Base-by-base conservation (phyloP, 2,329 filamentous ascomycete species). In the Phymatotrichopsis omnivora region DNA sequence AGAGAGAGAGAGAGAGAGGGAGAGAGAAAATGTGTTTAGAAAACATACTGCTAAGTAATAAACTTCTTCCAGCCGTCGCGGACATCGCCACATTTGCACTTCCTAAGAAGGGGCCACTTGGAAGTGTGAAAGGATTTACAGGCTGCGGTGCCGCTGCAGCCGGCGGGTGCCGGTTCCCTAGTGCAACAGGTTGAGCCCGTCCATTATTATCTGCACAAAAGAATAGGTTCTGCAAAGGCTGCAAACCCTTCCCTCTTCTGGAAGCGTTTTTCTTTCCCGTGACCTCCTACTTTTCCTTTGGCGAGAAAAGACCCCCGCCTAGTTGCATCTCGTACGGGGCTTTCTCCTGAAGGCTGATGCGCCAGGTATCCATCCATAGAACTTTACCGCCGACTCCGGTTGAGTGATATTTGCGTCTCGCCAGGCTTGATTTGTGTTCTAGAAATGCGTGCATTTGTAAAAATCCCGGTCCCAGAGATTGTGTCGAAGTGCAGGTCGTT, bases 341-440 rank as follows among this genome's bases (percentile, higher is more conserved):
- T 7, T 42, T 24, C 22, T 63, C 61, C 11, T 58, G 64, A 5
- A 78, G 61, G 46, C 68, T 69, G 53, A 81, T 65, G 38, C 65
- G 68, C 77, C 77, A 81, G 0, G 73, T 67, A 1, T 65, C 58
- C 27, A 81, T 66, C 3, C 60, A 62, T 0, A 76, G 77, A 2
- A 76, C 70, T 10, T 62, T 61, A 47, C 79, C 72, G 19, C 71
- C 67, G 2, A 79, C 63, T 1, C 71, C 70, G 2, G 71, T 67
- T 41, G 68, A 0, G 69, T 70, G 28, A 82, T 62, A 51, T 71
- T 73, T 59, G 74, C 72, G 60, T 74, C 70, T 23, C 64, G 65
- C 78, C 78, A 82, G 0, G 70, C 73, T 62, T 82, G 78, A 0
- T 73, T 75, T 0, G 75, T 79, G 39, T 82, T 82, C 45, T 68